A percentile compares a stretch with the other conserved stretches of the same genome.
These are phyloP conservation scores for Termitomyces sp. DNA, from an alignment of 768 basidiomycete genomes.

Conservation along the genomic window DNA sequence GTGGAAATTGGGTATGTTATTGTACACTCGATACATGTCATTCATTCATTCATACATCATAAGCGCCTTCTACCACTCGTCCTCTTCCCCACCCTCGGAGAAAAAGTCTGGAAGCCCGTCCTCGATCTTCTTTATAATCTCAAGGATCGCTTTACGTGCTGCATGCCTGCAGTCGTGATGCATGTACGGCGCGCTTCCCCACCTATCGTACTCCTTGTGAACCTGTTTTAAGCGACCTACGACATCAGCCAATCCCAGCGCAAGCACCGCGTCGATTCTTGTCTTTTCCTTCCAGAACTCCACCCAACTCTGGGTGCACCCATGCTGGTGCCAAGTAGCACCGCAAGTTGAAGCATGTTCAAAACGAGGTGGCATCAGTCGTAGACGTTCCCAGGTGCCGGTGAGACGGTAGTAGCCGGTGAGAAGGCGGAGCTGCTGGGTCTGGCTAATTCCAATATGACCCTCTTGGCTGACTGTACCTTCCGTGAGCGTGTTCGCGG, in stretches of 20 bases:
- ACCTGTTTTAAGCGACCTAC: conserved; percentile 58
- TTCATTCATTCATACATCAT: neutral
- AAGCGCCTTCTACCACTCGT: conserved; percentile 2
- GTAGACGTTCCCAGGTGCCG: conserved; percentile 59
- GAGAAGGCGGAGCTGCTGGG: conserved; percentile 61
- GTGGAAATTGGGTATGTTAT: neutral
- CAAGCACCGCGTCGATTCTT: conserved; percentile 52
- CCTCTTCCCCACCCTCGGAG: conserved; percentile 22
- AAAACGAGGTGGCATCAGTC: conserved; percentile 50
- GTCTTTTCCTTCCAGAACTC: conserved; percentile 82
- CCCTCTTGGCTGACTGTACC: conserved; percentile 35
- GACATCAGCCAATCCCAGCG: conserved; percentile 59
- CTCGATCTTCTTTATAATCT: conserved; percentile 50
- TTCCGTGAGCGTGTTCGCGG: conserved; percentile 12
- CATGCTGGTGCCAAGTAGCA: conserved; percentile 67
- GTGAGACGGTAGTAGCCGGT: conserved; percentile 68
- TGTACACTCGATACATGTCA: neutral
- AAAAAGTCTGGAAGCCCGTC: conserved; percentile 64
- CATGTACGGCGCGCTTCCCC: conserved; percentile 75
- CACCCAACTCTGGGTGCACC: conserved; percentile 66
- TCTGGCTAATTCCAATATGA: conserved; percentile 45
- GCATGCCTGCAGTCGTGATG: conserved; percentile 63
- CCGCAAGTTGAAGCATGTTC: conserved; percentile 60
- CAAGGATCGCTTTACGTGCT: conserved; percentile 52
- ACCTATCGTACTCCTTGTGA: conserved; percentile 62